A percentile compares a stretch with the other conserved stretches of the same genome.
phyloP scores from a whole-genome alignment of 108 stramenopile species.

The Skeletonema tropicum region DNA sequence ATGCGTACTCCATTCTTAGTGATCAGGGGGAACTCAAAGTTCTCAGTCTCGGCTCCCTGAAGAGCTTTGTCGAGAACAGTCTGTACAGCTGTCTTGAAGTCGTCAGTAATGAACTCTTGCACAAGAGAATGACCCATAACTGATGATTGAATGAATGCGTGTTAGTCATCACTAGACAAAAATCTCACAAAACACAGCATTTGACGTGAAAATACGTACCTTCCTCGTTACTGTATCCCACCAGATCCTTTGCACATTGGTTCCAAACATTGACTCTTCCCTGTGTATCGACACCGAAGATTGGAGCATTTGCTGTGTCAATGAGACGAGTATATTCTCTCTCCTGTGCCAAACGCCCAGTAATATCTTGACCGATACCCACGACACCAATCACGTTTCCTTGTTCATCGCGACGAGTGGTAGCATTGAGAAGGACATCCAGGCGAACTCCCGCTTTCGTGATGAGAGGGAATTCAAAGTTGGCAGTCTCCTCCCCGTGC shows the following conservation, averaged over 20 bases:
- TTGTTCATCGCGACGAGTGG: constrained; percentile 70
- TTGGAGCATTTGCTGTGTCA: constrained; percentile 53
- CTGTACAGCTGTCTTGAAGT: constrained; percentile 43
- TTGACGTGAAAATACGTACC: not conserved
- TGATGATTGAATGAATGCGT: not conserved
- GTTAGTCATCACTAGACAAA: too few relatives aligned
- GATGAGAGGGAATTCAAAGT: constrained; percentile 39
- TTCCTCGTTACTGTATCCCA: constrained; percentile 39
- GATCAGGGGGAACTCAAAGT: constrained; percentile 58
- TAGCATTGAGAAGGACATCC: constrained; percentile 73
- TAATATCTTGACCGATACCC: constrained; percentile 58
- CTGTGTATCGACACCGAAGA: constrained; percentile 51
- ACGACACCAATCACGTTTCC: constrained; percentile 75
- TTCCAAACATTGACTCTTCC: constrained; percentile 49
- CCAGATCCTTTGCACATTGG: constrained; percentile 45
- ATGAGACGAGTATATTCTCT: constrained; percentile 43
- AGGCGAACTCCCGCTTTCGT: constrained; percentile 57
- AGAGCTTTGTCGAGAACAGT: constrained; percentile 52
- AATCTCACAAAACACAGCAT: constrained; percentile 10
- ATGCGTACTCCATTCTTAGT: constrained; percentile 46
- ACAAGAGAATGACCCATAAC: constrained; percentile 51
- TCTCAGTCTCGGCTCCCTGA: constrained; percentile 51
- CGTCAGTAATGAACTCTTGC: constrained; percentile 39
- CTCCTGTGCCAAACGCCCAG: constrained; percentile 49
- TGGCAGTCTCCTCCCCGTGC: constrained; percentile 44